Percentiles rank a stretch among this genome's conserved stretches.
Conservation (phyloP, 345 rosid species). For the Odontarrhena argentea region DNA sequence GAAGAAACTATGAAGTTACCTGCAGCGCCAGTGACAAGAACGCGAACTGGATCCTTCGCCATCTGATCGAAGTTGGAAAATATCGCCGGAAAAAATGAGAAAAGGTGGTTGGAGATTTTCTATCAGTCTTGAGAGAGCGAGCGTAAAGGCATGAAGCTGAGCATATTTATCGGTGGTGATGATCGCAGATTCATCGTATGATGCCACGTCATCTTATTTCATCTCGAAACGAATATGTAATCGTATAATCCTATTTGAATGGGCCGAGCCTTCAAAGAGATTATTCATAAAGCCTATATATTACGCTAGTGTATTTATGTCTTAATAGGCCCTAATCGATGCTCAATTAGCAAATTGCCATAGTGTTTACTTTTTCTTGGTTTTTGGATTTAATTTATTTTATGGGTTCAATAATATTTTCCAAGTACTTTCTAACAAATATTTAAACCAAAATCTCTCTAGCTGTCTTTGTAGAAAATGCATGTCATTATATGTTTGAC, state of each 20-base stretch:
- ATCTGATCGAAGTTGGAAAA: constrained; percentile 42
- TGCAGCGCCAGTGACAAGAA: constrained; percentile 98
- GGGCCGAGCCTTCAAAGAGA: not conserved
- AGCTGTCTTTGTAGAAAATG: constrained; percentile 39
- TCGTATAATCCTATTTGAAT: not conserved
- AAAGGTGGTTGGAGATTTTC: not conserved
- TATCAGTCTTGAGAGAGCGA: constrained; percentile 14
- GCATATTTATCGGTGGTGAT: constrained; percentile 20
- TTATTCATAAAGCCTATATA: not conserved
- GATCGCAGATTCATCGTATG: constrained; percentile 28
- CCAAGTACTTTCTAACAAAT: not conserved
- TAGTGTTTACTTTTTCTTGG: not conserved
- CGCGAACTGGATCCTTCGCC: constrained; percentile 94
- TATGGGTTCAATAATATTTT: not conserved
- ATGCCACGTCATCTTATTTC: constrained; percentile 30
- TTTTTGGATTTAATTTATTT: not conserved
- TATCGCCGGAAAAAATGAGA: constrained; percentile 17
- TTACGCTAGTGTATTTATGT: not conserved
- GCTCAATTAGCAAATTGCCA: not conserved
- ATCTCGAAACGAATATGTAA: constrained; percentile 17
- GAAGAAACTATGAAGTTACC: constrained; percentile 47
- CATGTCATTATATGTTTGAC: constrained; percentile 38
- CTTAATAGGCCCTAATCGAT: not conserved
- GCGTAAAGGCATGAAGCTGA: not conserved
- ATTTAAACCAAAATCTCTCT: not conserved